Conservation (phyloP, 306 rosid genomes). For the Citrullus colocynthis region DNA sequence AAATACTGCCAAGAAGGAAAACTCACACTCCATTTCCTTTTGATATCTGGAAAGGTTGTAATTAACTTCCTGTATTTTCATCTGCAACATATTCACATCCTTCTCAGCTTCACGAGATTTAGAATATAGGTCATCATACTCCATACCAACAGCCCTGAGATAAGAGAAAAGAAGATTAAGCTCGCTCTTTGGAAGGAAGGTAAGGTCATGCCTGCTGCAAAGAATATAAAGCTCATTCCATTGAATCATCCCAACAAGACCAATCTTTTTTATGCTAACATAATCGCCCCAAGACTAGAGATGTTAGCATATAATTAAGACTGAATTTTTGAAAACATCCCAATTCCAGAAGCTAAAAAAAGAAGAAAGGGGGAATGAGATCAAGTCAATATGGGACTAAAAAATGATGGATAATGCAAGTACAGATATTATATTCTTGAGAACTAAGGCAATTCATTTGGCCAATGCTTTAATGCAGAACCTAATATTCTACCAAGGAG, state of each 20-base stretch:
- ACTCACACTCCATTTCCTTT: slow-evolving; percentile 81
- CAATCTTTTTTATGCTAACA: not conserved
- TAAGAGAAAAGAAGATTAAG: not conserved
- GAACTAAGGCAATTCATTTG: not conserved
- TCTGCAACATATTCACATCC: slow-evolving; percentile 72
- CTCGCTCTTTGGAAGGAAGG: not conserved
- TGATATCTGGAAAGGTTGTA: slow-evolving; percentile 46
- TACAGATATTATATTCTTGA: not conserved
- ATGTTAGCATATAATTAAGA: not conserved
- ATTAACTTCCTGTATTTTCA: slow-evolving; percentile 58
- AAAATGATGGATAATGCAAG: not conserved
- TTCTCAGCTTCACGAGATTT: slow-evolving; percentile 71
- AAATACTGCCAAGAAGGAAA: not conserved
- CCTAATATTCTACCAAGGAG: not conserved
- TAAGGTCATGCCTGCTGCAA: not conserved
- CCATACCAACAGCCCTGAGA: slow-evolving; percentile 44
- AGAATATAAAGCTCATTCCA: not conserved
- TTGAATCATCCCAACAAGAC: not conserved
- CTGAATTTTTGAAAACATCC: not conserved
- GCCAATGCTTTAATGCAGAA: not conserved
- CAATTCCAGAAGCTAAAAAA: not conserved
- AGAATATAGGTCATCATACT: slow-evolving; percentile 55
- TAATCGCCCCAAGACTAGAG: not conserved
- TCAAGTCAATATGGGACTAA: not conserved
- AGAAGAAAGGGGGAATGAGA: not conserved